phyloP scores from a whole-genome alignment of 225 moss, liverwort and hornwort species.

The Pleurozium schreberi region DNA sequence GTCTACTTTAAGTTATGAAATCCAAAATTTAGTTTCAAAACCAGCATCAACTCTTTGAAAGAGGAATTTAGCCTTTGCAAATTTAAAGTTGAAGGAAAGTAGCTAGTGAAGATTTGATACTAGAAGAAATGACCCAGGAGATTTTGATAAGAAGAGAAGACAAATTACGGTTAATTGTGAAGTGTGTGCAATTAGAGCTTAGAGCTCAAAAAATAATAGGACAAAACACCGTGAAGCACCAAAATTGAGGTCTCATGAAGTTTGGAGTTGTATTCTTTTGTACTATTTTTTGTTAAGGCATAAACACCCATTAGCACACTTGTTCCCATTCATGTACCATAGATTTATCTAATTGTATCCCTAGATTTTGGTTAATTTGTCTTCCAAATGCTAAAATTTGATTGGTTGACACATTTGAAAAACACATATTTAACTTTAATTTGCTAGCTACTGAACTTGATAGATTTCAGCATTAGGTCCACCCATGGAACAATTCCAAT shows the following conservation, averaged over 20 bases:
- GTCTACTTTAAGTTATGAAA: accelerated
- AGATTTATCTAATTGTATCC: too few relatives aligned
- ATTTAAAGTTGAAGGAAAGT: background rate
- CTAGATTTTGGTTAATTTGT: too few relatives aligned
- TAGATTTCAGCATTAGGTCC: too few relatives aligned
- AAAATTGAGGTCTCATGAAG: background rate
- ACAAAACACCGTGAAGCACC: too few relatives aligned
- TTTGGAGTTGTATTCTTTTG: background rate
- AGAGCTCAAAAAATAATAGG: accelerated
- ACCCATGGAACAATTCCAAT: too few relatives aligned
- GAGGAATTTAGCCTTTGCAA: background rate
- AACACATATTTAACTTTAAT: too few relatives aligned
- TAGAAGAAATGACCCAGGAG: accelerated
- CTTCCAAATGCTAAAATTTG: too few relatives aligned
- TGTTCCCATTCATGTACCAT: too few relatives aligned
- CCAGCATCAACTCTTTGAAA: background rate
- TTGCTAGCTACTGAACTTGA: too few relatives aligned
- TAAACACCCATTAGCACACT: background rate
- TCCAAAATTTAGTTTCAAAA: background rate
- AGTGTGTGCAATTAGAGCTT: accelerated
- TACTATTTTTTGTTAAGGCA: background rate
- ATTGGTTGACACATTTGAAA: too few relatives aligned
- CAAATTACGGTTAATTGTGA: background rate
- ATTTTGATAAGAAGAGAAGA: background rate
- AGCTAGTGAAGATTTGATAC: accelerated